Evolutionary conservation across 192 early-diverging fungal species (phyloP).

Genomic region (Backusella psychrophila): DNA sequence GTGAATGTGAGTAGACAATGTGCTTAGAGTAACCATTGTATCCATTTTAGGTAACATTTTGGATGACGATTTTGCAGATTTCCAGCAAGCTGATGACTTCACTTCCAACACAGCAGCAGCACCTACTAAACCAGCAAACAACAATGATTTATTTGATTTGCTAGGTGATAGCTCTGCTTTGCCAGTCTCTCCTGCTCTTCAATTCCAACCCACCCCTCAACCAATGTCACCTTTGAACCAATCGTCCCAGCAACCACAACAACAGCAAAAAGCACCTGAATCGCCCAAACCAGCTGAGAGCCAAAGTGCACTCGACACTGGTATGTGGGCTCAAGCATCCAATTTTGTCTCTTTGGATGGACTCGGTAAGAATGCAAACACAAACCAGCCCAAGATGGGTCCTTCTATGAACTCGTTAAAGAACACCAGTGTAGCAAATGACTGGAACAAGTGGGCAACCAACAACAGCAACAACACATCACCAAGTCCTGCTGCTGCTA

Average conservation of each 20-base stretch:
- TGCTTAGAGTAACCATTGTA: background rate
- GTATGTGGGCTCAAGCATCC: conserved; percentile 71
- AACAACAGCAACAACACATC: background rate
- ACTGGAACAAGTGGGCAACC: conserved; percentile 31
- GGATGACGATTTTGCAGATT: conserved; percentile 65
- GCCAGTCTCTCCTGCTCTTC: background rate
- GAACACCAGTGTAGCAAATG: conserved; percentile 25
- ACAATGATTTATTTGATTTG: conserved; percentile 27
- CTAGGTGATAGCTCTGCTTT: conserved; percentile 22
- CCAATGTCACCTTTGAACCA: conserved; percentile 10
- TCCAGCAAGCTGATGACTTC: conserved; percentile 51
- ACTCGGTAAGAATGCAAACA: conserved; percentile 55
- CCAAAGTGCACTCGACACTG: conserved; percentile 26
- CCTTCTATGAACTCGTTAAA: conserved; percentile 59
- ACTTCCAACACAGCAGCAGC: conserved; percentile 15
- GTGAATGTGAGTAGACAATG: background rate
- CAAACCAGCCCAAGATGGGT: conserved; percentile 34
- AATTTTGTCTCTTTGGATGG: conserved; percentile 71
- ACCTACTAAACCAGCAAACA: conserved; percentile 25
- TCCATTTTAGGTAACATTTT: background rate
- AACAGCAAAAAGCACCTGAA: conserved; percentile 5
- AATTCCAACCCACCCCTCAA: conserved; percentile 8
- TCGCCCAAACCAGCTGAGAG: conserved; percentile 22
- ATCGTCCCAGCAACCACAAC: conserved; percentile 3
- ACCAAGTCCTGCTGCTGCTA: background rate